Evolutionary conservation across 129 eudicot genomes (phyloP), one percentile per base, ranked within the genome.

Genomic region (Oenanthe sinensis): DNA sequence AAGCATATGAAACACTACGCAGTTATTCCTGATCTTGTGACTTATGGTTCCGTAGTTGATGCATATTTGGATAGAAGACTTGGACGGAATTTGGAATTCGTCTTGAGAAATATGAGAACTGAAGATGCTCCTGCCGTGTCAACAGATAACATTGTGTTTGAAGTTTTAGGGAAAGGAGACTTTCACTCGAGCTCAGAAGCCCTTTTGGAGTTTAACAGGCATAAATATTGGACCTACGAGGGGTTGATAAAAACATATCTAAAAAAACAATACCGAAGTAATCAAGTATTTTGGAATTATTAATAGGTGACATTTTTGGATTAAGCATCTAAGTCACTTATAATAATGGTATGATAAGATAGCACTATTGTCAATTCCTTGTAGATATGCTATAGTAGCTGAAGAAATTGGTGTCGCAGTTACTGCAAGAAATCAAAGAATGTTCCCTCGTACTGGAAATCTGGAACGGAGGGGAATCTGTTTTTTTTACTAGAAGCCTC

Each of bases 271-370:
- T 89, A 79, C 77, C 81, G 92, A 75, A 87, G 92, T 76, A 88
- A 86, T 89, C 98, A 89, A 79, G 75, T 94, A 17, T 94, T 94
- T 74, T 94, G 98, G 98, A 94, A 94, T 78, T 90, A 88, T 84
- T 94, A 80, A 90, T 67, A 62, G 71, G 75, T 71, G 62, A 69
- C 68, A 24, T 46, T 77, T n/a, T 78, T 42, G 50, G 80, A 44
- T 45, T 48, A 78, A 42, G 76, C 24, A 28, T 37, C 40, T 11
- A 42, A 42, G 50, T 49, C 0, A 42, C 26, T 39, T 3, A 22
- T 22, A 42, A 6, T 20, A 42, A 20, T 71, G 26, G 50, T 20
- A 17, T 71, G 47, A 40, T 49, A 71, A 71, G 9, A 71, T n/a
- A 24, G 68, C 68, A 2, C 13, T 6, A 2, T 22, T 10, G 33